phyloP scores from a whole-genome alignment of 352 stramenopile species.

The Phytopythium ostracodes region DNA sequence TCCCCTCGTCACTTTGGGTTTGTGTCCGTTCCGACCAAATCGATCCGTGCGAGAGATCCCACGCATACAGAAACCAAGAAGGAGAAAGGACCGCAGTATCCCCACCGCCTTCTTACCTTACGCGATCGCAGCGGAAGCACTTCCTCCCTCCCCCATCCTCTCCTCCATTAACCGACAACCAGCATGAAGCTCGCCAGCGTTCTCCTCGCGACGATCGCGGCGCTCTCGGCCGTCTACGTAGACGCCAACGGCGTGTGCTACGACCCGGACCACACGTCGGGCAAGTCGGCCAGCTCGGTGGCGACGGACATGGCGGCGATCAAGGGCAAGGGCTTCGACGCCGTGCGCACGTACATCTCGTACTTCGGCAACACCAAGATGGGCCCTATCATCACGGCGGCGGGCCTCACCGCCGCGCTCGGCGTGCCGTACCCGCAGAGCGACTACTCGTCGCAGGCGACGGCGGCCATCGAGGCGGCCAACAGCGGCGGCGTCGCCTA shows the following conservation, averaged over 20 bases:
- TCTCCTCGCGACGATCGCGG: constrained; percentile 27
- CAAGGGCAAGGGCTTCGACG: constrained; percentile 43
- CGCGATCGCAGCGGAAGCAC: constrained; percentile 3
- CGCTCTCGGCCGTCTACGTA: constrained; percentile 28
- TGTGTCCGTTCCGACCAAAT: background rate
- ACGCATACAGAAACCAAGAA: background rate
- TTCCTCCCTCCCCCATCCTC: no score
- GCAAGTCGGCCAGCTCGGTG: constrained; percentile 32
- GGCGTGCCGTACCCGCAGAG: constrained; percentile 46
- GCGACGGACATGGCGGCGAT: constrained; percentile 45
- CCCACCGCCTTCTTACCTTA: background rate
- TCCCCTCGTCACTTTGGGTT: background rate
- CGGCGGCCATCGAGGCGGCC: constrained; percentile 33
- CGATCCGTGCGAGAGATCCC: background rate
- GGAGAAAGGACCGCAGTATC: constrained; percentile 2
- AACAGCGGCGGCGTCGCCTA: constrained; percentile 38
- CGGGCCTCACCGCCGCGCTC: constrained; percentile 41
- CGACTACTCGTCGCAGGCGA: constrained; percentile 40
- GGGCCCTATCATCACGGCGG: constrained; percentile 38
- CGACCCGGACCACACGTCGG: constrained; percentile 48
- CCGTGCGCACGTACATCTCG: constrained; percentile 69
- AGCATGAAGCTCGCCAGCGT: constrained; percentile 34
- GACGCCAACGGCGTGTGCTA: constrained; percentile 69
- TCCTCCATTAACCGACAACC: constrained; percentile 16
- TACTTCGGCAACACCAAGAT: constrained; percentile 51